phyloP scores from a whole-genome alignment of 805 yeast species.

The Yueomyces sinensis region DNA sequence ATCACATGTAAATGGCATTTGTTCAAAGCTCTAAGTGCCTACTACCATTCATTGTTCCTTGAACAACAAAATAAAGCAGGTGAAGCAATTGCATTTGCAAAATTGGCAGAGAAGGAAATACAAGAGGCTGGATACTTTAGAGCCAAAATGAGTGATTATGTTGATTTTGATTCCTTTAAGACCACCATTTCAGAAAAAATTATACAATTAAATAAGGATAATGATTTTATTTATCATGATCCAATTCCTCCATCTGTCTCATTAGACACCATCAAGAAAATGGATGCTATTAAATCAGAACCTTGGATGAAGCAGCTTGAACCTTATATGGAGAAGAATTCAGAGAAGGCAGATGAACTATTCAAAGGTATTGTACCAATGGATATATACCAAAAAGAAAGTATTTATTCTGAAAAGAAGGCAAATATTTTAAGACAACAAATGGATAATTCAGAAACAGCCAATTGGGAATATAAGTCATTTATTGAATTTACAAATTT shows the following conservation, averaged over 20 bases:
- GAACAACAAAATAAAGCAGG: conserved; percentile 55
- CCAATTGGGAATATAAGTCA: conserved; percentile 66
- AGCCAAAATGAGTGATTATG: conserved; percentile 23
- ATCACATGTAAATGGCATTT: conserved; percentile 40
- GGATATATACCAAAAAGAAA: conserved; percentile 74
- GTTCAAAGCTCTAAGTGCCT: conserved; percentile 47
- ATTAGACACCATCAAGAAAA: conserved; percentile 25
- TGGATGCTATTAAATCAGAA: conserved; percentile 55
- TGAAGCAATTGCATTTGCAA: conserved; percentile 54
- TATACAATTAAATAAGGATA: conserved; percentile 52
- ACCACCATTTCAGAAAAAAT: conserved; percentile 26
- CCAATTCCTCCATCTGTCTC: conserved; percentile 40
- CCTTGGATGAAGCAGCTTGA: conserved; percentile 50
- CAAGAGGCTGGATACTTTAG: conserved; percentile 18
- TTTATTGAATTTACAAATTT: conserved; percentile 70
- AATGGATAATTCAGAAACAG: conserved; percentile 60
- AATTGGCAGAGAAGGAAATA: conserved; percentile 34
- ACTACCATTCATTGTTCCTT: conserved; percentile 41
- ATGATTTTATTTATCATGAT: conserved; percentile 82
- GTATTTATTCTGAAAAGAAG: conserved; percentile 81
- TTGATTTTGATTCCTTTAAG: conserved; percentile 22
- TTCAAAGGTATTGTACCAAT: conserved; percentile 76
- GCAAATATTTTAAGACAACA: conserved; percentile 64
- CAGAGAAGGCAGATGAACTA: conserved; percentile 33
- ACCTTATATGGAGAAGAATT: conserved; percentile 26